phyloP scores from a whole-genome alignment of 75 land plant genomes.

The Sequoia sempervirens region DNA sequence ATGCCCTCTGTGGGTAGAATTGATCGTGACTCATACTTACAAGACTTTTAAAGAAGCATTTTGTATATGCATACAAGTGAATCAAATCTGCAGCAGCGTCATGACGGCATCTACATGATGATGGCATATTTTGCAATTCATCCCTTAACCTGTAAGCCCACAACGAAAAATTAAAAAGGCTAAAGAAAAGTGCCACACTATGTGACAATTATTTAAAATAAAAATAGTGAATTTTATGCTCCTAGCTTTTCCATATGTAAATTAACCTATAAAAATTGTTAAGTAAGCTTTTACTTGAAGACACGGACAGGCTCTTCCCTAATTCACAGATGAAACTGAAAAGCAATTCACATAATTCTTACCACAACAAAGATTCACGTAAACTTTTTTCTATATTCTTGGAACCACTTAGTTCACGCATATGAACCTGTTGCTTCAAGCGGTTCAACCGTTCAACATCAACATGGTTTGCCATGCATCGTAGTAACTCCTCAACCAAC shows the following conservation, averaged over 20 bases:
- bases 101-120: conserved; percentile 68
- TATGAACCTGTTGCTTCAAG: conserved; percentile 61
- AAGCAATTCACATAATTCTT: background rate
- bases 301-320: background rate
- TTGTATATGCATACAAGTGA: conserved; percentile 93
- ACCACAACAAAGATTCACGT: conserved; percentile 79
- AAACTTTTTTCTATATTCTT: conserved; percentile 50
- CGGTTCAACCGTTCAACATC: conserved; percentile 42
- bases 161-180: background rate
- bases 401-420: conserved; percentile 64
- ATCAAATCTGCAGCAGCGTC: conserved; percentile 99
- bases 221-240: background rate
- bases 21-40: conserved; percentile 30
- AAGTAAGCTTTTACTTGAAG: background rate
- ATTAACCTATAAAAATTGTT: background rate
- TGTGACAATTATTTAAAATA: background rate
- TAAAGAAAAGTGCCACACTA: background rate
- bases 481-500: conserved; percentile 78
- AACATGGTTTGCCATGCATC: conserved; percentile 68
- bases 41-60: conserved; percentile 62
- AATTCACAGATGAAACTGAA: background rate
- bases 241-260: background rate
- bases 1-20: background rate
- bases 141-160: conserved; percentile 73
- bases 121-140: conserved; percentile 70